Conservation (phyloP, 1,139 yeast species). For the Scheffersomyces insectosa region DNA sequence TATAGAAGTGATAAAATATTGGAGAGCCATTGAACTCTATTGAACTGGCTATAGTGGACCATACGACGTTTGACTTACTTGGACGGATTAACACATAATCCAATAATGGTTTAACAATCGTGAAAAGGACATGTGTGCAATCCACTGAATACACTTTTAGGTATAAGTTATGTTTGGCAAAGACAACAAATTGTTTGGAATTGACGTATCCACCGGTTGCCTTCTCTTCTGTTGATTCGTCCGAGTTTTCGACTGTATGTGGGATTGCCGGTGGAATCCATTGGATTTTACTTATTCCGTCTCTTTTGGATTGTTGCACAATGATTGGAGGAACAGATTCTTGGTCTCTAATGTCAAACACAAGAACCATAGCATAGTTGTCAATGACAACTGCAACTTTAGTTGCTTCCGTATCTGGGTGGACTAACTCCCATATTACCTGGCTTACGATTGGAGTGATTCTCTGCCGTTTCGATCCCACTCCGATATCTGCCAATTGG, state of each 20-base stretch:
- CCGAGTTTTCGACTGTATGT: not conserved
- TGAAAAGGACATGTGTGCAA: conserved; percentile 34
- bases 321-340: conserved; percentile 26
- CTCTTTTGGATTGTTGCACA: conserved; percentile 26
- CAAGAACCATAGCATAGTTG: conserved; percentile 20
- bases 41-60: conserved; percentile 28
- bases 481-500: not conserved
- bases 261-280: conserved; percentile 34
- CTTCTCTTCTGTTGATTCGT: conserved; percentile 5
- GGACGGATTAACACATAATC: conserved; percentile 19
- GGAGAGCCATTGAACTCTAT: conserved; percentile 20
- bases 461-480: not conserved
- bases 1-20: conserved; percentile 33
- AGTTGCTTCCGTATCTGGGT: conserved; percentile 11
- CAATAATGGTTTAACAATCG: conserved; percentile 31
- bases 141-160: conserved; percentile 41
- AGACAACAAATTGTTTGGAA: conserved; percentile 35
- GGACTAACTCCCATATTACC: conserved; percentile 30
- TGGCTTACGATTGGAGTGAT: conserved; percentile 10
- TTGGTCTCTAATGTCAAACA: conserved; percentile 22
- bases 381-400: conserved; percentile 30
- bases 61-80: conserved; percentile 17
- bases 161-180: conserved; percentile 26
- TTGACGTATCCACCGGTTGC: conserved; percentile 32
- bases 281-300: conserved; percentile 32